Base-by-base conservation (phyloP, 2,329 filamentous ascomycete species). In the Colletotrichum limetticola region DNA sequence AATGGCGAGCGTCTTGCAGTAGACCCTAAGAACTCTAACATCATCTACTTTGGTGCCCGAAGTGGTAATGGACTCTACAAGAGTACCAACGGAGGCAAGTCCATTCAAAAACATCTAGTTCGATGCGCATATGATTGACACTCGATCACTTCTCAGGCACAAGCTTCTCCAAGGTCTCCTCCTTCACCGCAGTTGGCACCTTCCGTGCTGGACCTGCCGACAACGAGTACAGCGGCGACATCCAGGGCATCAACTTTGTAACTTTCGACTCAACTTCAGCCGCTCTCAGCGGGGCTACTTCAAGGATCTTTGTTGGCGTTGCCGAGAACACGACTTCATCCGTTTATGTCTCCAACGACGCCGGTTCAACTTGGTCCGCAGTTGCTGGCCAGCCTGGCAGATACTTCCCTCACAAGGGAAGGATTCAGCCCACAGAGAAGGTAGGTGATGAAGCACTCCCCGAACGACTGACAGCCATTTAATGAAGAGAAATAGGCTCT, bases 61-160 rank as follows among this genome's bases (percentile, higher is more conserved):
- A 90, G 87, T 68, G 89, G 89, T 2, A 86, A 91, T 32, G 89
- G 89, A 3, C 82, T 91, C 1, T 91, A 87, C 85, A 90, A 88
- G 79, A 89, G 87, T 68, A 87, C 85, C 7, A 86, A 91, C 74
- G 86, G 84, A 35, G 72, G 88, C 91, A 3, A 80, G 83, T 1
- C 84, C 0, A 90, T 89, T 4, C 42, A 2, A 78, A 87, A 87
- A 83, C 12, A 86, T 85, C 68, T 82, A 85, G 1, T 89, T 81
- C 72, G 79, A 82, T 7, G 81, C 83, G 1, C 81, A 88, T 66
- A 82, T 86, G 0, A 84, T 70, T 22, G 87, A 89, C 58, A 72
- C 80, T 82, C 76, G 14, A 86, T 86, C 3, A 83, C 86, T 68
- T 85, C 85, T 67, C 49, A 73, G 89, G 89, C n/a, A 60, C 57